These are phyloP conservation scores for Kernera saxatilis DNA, from an alignment of 345 rosid genomes.

Conservation along the genomic window DNA sequence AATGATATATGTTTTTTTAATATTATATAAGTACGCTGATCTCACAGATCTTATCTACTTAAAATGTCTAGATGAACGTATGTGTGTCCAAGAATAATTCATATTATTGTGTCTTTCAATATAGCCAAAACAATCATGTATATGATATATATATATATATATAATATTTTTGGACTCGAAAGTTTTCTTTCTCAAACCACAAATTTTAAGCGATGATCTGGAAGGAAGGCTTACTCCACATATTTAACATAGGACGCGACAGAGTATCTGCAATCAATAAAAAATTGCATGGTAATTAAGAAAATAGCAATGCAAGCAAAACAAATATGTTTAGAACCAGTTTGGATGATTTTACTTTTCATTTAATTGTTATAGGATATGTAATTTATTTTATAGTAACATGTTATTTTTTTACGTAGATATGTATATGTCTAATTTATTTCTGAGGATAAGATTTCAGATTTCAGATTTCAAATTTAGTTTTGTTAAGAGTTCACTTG, in stretches of 20 bases:
- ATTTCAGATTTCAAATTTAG: no score
- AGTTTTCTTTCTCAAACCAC: neutral
- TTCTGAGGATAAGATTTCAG: no score
- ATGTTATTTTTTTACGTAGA: no score
- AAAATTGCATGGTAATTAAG: no score
- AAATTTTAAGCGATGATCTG: neutral
- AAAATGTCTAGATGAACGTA: neutral
- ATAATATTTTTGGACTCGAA: neutral
- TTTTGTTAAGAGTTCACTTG: no score
- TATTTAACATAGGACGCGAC: neutral
- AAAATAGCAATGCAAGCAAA: no score
- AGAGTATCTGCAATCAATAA: no score
- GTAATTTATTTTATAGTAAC: no score
- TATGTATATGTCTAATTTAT: no score
- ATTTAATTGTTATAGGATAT: no score
- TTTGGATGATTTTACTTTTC: no score
- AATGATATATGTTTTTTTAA: neutral
- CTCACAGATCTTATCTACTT: slow-evolving; percentile 18
- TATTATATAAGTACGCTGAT: neutral
- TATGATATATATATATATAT: neutral
- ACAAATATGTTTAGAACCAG: no score
- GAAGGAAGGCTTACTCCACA: neutral
- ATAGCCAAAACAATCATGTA: neutral
- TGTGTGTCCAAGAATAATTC: slow-evolving; percentile 6
- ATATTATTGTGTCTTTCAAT: neutral